Conservation (phyloP, 31 red algal genomes). For the Odonthalia washingtoniensis region DNA sequence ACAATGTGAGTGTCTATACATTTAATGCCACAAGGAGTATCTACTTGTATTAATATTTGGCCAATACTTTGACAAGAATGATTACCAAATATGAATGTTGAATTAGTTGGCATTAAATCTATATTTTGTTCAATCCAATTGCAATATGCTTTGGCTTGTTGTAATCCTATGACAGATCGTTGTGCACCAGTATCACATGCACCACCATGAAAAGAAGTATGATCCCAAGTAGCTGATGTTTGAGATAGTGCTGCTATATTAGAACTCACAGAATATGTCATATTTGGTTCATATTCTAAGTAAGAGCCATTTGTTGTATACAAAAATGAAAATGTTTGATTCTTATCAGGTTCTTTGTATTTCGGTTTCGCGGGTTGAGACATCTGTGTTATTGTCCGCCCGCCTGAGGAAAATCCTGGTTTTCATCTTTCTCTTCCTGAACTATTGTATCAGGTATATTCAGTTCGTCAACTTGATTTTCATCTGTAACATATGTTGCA, state of each 20-base stretch:
- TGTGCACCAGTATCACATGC: too few species aligned
- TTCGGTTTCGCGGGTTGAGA: not conserved
- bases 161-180: not conserved
- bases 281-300: not conserved
- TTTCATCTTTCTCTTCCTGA: not conserved
- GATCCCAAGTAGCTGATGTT: not conserved
- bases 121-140: not conserved
- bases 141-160: not conserved
- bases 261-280: not conserved
- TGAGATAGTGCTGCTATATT: not conserved
- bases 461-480: not conserved
- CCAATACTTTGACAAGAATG: not conserved
- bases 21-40: not conserved
- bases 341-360: not conserved
- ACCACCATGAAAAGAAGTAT: not conserved
- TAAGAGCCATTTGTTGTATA: not conserved
- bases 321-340: not conserved
- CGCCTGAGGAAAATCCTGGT: not conserved
- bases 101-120: not conserved
- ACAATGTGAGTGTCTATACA: not conserved
- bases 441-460: not conserved
- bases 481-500: not conserved
- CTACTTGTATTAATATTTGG: not conserved
- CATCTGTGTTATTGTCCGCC: not conserved
- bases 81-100: not conserved